Evolutionary conservation across 768 basidiomycete genomes (phyloP), one percentile per base, ranked within the genome.

Genomic region (Rhodosporidiobolus odoratus): DNA sequence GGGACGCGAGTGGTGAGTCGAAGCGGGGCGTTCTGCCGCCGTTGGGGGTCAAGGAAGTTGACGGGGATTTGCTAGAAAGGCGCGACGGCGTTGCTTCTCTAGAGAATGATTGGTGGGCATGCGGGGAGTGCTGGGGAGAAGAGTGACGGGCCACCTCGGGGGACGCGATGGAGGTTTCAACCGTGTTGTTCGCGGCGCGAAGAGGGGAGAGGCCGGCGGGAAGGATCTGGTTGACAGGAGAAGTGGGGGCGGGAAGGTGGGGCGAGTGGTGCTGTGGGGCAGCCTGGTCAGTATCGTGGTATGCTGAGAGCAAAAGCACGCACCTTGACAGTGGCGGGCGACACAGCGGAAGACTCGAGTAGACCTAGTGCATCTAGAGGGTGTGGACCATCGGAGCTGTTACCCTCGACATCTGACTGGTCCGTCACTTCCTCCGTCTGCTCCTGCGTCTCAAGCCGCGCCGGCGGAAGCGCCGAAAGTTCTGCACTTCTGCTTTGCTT

Each of bases 101-200:
- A 21, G 16, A 43, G 62, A 53, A 48, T 1, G 45, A 54, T 40
- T 61, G 62, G 15, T 34, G 37, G 13, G 56, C 32, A 32, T 63
- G 61, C 0, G 64, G 43, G 0, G 72, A 73, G 45, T 41, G 23
- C 2, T 35, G 54, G 1, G 72, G 68, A 2, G 72, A 69, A 30
- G 64, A 61, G 54, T 72, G 56, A 15, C 71, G 66, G 2, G 63
- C 71, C 23, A 72, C 27, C 17, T 68, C 71, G 32, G 58, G 54
- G 1, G 66, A 61, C 21, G 58, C 58, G 47, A 65, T 4, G 19
- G 30, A 32, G 9, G 58, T 30, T 34, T 47, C 45, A 32, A 40
- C 58, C 2, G 32, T 5, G 4, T 65, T 66, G 34, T 50, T 17
- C 23, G 45, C 65, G 21, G 47, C 35, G 9, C 67, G 72, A 9